Conservation (phyloP, 768 basidiomycete genomes). For the Pulveroboletus sp. region DNA sequence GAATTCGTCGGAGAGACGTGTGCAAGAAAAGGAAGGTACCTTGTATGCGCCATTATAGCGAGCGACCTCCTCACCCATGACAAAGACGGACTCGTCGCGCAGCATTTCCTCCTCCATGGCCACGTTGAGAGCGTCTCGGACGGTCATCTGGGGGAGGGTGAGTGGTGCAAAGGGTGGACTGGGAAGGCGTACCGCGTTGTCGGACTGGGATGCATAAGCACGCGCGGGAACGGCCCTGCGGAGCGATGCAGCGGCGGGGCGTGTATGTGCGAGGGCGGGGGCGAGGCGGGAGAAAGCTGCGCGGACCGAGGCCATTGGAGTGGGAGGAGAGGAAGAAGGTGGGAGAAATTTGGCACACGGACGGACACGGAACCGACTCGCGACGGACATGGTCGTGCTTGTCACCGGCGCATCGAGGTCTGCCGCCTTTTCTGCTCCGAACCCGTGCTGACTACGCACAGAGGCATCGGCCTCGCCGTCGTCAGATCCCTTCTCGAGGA, state of each 20-base stretch:
- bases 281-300: constrained; percentile 61
- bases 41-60: constrained; percentile 98
- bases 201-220: constrained; percentile 60
- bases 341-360: constrained; percentile 19
- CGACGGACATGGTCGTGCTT: constrained; percentile 47
- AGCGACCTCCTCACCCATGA: constrained; percentile 97
- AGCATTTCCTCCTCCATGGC: constrained; percentile 99
- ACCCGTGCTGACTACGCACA: constrained; percentile 19
- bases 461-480: constrained; percentile 79
- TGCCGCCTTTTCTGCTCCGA: neutral
- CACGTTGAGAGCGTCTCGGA: constrained; percentile 93
- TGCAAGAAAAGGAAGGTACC: constrained; percentile 37
- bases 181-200: constrained; percentile 42
- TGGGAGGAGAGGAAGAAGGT: constrained; percentile 11
- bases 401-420: constrained; percentile 87
- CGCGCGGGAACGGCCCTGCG: constrained; percentile 47
- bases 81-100: constrained; percentile 90
- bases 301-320: constrained; percentile 54
- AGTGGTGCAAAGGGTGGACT: constrained; percentile 19
- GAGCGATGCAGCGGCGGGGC: constrained; percentile 40
- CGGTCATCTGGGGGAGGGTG: constrained; percentile 71
- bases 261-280: constrained; percentile 42
- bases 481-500: constrained; percentile 59
- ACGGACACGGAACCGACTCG: constrained; percentile 21
- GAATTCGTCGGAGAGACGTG: constrained; percentile 9